A percentile compares a stretch with the other conserved stretches of the same genome.
Evolutionary conservation across 2,329 filamentous ascomycete genomes (phyloP).

Genomic region (Trichoderma atroviride): DNA sequence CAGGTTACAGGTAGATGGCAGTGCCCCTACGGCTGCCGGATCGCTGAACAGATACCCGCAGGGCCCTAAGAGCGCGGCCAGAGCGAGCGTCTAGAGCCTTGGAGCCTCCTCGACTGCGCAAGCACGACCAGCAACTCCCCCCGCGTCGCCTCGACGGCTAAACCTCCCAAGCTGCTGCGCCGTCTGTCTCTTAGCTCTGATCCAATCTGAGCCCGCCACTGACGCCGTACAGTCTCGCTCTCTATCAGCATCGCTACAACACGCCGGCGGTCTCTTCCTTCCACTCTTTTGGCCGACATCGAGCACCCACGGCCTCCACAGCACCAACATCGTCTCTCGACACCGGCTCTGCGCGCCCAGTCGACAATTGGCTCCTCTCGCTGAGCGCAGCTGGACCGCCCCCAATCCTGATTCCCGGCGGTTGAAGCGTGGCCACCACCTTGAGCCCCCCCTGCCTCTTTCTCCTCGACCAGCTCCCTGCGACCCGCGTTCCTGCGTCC

Average conservation of each 20-base stretch:
- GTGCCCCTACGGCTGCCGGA: conserved; percentile 13
- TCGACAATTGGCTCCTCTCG: conserved; percentile 23
- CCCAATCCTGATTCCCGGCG: conserved; percentile 15
- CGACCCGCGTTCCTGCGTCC: conserved; percentile 28
- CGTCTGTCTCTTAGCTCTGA: conserved; percentile 8
- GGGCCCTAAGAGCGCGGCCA: neutral
- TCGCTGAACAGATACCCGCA: conserved; percentile 19
- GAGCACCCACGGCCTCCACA: neutral
- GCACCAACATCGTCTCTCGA: conserved; percentile 12
- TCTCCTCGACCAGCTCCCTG: conserved; percentile 26
- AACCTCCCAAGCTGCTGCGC: conserved; percentile 16
- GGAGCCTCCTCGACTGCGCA: neutral
- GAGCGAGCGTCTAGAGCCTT: neutral
- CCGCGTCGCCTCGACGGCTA: conserved; percentile 24
- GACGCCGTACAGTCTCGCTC: conserved; percentile 4
- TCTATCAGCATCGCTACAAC: neutral
- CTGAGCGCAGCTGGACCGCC: conserved; percentile 4
- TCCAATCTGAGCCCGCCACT: conserved; percentile 13
- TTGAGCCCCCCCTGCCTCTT: conserved; percentile 21
- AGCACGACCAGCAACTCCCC: conserved; percentile 19
- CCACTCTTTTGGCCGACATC: conserved; percentile 3
- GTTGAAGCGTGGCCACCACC: conserved; percentile 8
- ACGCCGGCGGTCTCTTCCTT: neutral
- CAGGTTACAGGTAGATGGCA: neutral
- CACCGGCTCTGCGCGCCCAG: conserved; percentile 22